A percentile compares a stretch with the other conserved stretches of the same genome.
phyloP scores from a whole-genome alignment of 305 asterid species.

The Solanum aculeatissimum region DNA sequence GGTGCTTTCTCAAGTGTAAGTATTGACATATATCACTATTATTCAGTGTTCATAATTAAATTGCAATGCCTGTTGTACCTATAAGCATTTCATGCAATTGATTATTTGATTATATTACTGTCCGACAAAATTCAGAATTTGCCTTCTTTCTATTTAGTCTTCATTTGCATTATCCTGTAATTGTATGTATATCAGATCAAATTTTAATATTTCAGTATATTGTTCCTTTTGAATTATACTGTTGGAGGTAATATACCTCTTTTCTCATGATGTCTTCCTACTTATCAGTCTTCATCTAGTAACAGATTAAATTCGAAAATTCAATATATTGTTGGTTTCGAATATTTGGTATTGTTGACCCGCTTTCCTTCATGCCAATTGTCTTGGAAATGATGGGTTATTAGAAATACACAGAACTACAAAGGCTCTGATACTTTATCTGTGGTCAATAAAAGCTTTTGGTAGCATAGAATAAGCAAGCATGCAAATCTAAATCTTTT shows the following conservation, averaged over 20 bases:
- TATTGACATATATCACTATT: neutral
- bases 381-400: neutral
- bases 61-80: neutral
- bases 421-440: neutral
- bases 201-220: neutral
- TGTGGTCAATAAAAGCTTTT: neutral
- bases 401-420: neutral
- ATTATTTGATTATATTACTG: neutral
- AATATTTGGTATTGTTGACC: neutral
- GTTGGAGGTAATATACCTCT: neutral
- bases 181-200: neutral
- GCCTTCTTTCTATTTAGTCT: neutral
- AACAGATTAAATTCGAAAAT: neutral
- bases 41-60: neutral
- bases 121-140: neutral
- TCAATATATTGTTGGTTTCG: neutral
- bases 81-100: neutral
- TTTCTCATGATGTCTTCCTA: neutral
- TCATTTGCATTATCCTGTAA: neutral
- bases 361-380: neutral
- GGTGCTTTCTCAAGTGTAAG: slow-evolving; percentile 87
- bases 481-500: neutral
- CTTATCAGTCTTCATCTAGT: neutral
- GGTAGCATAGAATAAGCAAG: neutral
- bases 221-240: neutral